Base-by-base conservation (phyloP, 495 filamentous ascomycete species). In the Bacidia gigantensis region DNA sequence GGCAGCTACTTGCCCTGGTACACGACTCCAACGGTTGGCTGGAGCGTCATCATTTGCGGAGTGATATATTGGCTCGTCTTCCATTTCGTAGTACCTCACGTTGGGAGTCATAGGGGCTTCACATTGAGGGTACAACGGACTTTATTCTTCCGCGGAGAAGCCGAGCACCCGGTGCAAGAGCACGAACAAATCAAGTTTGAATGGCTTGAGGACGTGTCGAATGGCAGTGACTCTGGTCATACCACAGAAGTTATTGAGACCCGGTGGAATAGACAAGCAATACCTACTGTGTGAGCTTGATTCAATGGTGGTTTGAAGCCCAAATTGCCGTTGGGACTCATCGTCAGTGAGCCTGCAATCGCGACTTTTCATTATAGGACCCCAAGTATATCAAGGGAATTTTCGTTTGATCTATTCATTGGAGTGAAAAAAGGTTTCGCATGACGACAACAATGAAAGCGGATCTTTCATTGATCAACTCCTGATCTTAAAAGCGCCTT, bases 11-110 rank as follows among this genome's bases (percentile, higher is more conserved):
- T 17, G 5, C 7, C 41, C 3, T 65, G 60, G 58, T 68, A 55
- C 51, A 41, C 64, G 17, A 55, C 64, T 22, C 66, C 66, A 1
- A 44, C 50, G 3, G 45, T 66, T 11, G 54, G 57, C 5, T 29
- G 56, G 1, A 26, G 22, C 1, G 44, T 24, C 10, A 10, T 56
- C 2, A 21, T 41, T 7, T 14, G 56, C 2, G 54, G 57, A 2
- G 52, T 49, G 17, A 12, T 50, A 3, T 59, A 59, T 24, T 59
- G 56, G 22, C 22, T 59, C 3, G 45, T 43, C 5, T 54, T 59
- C 14, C 44, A 46, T 11, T 52, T 51, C 11, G 20, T 60, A 11
- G 48, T 55, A 3, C 58, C 56, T 9, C 42, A 47, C 10, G 22
- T 56, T 2, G 29, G 41, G 22, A 50, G 53, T 12, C 25, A 55